A percentile compares a stretch with the other conserved stretches of the same genome.
These are phyloP conservation scores for Aspergillus taichungensis DNA, from an alignment of 495 filamentous ascomycete species.

Conservation along the genomic window DNA sequence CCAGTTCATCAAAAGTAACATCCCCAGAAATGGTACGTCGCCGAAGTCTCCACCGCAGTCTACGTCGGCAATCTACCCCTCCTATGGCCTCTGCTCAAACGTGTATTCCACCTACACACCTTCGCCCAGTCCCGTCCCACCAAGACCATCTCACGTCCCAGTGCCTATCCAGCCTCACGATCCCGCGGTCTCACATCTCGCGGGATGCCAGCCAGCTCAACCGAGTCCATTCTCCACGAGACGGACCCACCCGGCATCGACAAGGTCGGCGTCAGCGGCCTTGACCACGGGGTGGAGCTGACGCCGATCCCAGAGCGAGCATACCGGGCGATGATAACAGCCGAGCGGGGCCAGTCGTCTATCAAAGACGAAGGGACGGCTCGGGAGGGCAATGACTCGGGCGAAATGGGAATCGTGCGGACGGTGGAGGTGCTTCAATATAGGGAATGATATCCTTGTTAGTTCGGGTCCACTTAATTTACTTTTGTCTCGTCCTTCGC, in stretches of 20 bases:
- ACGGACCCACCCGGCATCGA: too few relatives aligned
- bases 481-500: not conserved
- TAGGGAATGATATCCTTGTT: not conserved
- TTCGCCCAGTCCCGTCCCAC: not conserved
- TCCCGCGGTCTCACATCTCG: too few relatives aligned
- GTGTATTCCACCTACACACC: conserved; percentile 21
- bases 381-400: too few relatives aligned
- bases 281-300: too few relatives aligned
- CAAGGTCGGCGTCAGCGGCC: too few relatives aligned
- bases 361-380: too few relatives aligned
- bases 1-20: not conserved
- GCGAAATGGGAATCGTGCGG: not conserved
- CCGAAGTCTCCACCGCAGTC: conserved; percentile 45
- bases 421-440: not conserved
- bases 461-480: not conserved
- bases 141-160: not conserved
- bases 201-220: too few relatives aligned
- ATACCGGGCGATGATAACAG: too few relatives aligned
- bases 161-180: not conserved
- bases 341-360: too few relatives aligned
- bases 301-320: too few relatives aligned
- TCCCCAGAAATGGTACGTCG: conserved; percentile 37
- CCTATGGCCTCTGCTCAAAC: conserved; percentile 40
- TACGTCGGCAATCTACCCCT: conserved; percentile 46
- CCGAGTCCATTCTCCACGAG: too few relatives aligned